Base-by-base conservation (phyloP, 2,329 filamentous ascomycete species). In the Botrytis tulipae region DNA sequence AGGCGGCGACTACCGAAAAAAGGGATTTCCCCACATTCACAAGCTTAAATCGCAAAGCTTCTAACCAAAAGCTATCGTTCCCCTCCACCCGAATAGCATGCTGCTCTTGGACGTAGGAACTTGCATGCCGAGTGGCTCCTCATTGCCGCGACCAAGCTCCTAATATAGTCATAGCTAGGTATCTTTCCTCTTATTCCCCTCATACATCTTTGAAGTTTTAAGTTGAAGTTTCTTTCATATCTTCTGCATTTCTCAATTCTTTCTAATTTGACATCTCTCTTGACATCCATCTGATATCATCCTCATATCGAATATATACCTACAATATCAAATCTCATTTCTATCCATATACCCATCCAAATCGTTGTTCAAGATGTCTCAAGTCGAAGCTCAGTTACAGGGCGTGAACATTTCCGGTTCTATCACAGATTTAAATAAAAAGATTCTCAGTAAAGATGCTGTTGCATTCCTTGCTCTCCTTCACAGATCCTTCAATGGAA, bases 401-500 rank as follows among this genome's bases (percentile, higher is more conserved):
- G 94, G 94, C 84, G 95, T 98, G 81, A 90, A 91, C 84, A 89
- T 98, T 87, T 91, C 94, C 80, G 95, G 94, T 81, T 84, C 88
- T 76, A 85, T 98, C 81, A 90, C 90, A 80, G 90, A 95, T 74
- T 86, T 91, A 79, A 92, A 95, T 83, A 90, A 90, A 85, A 95
- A 97, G 87, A 97, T 99, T 82, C 89, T 98, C 77, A 97, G 91
- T 76, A 95, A 94, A 79, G 89, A 97, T 77, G 95, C 95, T 73
- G 91, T 93, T 77, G 92, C 94, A 76, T 99, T 98, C 87, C 90
- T 99, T 75, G 93, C 95, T 54, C 91, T 98, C 77, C 90, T 99
- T 80, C 96, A 99, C 86, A 92, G 95, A 82, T 94, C 94, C 77
- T 98, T 98, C 88, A 97, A 98, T 84, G 85, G 84, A 76, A 95